These are phyloP conservation scores for Claviceps africana DNA, from an alignment of 2,329 filamentous ascomycete genomes.

Conservation along the genomic window DNA sequence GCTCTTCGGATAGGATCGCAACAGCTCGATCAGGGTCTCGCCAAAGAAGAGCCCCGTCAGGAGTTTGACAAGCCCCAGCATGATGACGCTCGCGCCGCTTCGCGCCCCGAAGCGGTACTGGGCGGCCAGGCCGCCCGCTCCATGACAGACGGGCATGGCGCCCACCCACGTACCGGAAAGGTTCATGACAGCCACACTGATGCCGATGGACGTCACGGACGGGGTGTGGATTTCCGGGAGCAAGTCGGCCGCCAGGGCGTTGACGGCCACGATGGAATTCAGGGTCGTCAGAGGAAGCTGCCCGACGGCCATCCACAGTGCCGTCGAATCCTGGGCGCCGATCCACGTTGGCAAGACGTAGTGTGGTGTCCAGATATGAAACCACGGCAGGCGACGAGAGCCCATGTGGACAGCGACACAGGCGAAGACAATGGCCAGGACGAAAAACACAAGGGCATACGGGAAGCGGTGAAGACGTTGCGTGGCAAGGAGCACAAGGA, in stretches of 20 bases:
- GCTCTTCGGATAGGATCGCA: slow-evolving; percentile 59
- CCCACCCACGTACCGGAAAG: slow-evolving; percentile 80
- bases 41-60: slow-evolving; percentile 63
- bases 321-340: slow-evolving; percentile 13
- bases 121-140: slow-evolving; percentile 77
- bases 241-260: slow-evolving; percentile 63
- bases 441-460: slow-evolving; percentile 62
- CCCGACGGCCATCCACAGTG: slow-evolving; percentile 54
- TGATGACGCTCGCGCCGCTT: slow-evolving; percentile 68
- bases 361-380: slow-evolving; percentile 47
- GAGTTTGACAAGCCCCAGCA: slow-evolving; percentile 66
- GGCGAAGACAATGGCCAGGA: slow-evolving; percentile 54
- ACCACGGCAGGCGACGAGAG: slow-evolving; percentile 29
- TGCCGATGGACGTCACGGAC: slow-evolving; percentile 60
- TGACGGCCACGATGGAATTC: slow-evolving; percentile 83
- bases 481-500: slow-evolving; percentile 55
- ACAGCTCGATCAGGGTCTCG: slow-evolving; percentile 54
- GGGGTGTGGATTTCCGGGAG: slow-evolving; percentile 55
- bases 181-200: slow-evolving; percentile 77
- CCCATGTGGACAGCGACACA: slow-evolving; percentile 22
- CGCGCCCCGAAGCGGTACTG: slow-evolving; percentile 87
- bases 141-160: slow-evolving; percentile 90
- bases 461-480: slow-evolving; percentile 55
- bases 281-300: slow-evolving; percentile 84
- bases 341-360: slow-evolving; percentile 24